Conservation (phyloP, 2,329 filamentous ascomycete species). For the Phaeosphaeriaceae sp. region DNA sequence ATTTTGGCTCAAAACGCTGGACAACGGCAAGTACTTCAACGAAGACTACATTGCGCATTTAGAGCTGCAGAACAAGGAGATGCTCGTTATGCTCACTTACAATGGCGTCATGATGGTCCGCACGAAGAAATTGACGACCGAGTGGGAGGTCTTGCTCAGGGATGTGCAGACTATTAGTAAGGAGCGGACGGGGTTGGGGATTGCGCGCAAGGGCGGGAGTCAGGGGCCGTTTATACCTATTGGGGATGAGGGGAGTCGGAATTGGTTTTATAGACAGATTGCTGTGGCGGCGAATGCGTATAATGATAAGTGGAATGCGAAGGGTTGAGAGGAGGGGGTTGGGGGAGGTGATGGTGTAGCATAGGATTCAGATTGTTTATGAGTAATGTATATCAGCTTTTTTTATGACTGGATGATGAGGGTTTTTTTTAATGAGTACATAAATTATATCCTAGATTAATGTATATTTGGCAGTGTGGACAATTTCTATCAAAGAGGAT, state of each 20-base stretch:
- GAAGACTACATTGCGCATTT: conserved; percentile 97
- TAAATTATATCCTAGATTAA: too few relatives aligned
- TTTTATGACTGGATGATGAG: too few relatives aligned
- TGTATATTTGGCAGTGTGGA: too few relatives aligned
- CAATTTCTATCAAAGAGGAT: too few relatives aligned
- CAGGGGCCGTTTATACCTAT: conserved; percentile 96
- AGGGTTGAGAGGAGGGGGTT: conserved; percentile 61
- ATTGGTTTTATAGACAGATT: conserved; percentile 71
- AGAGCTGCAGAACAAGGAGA: conserved; percentile 86
- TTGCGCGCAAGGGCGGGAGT: conserved; percentile 85
- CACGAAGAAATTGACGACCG: conserved; percentile 81
- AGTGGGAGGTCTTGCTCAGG: conserved; percentile 96
- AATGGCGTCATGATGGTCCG: conserved; percentile 86
- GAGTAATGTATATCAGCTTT: too few relatives aligned
- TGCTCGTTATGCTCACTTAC: conserved; percentile 71
- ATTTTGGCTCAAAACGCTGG: conserved; percentile 98
- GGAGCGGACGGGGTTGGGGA: conserved; percentile 90
- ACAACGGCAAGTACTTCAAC: conserved; percentile 97
- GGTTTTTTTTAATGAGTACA: too few relatives aligned
- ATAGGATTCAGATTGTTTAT: conserved; percentile 1
- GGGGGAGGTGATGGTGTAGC: conserved; percentile 7
- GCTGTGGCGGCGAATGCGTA: conserved; percentile 71
- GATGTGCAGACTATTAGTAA: conserved; percentile 97
- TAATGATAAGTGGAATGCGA: conserved; percentile 70
- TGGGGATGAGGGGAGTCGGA: conserved; percentile 77